Evolutionary conservation across 768 basidiomycete genomes (phyloP).

Genomic region (Tulasnella sp.): DNA sequence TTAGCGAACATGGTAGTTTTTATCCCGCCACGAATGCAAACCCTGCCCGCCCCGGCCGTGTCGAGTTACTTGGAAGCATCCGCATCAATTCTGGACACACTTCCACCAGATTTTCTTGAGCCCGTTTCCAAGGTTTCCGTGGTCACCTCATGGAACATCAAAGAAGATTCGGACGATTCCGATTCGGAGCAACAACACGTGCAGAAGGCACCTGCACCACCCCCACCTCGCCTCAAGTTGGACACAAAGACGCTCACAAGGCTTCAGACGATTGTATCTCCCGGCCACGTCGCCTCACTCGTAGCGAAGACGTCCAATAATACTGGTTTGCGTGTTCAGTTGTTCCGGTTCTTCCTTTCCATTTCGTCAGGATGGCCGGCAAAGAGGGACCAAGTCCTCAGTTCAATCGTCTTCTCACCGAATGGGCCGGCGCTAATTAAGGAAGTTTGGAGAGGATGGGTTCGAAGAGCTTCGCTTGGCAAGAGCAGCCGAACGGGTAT

Average conservation of each 20-base stretch:
- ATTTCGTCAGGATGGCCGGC: slow-evolving; percentile 60
- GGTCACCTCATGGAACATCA: background rate
- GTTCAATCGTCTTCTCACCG: slow-evolving; percentile 48
- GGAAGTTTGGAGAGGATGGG: slow-evolving; percentile 65
- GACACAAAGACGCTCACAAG: slow-evolving; percentile 63
- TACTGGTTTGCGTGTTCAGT: slow-evolving; percentile 43
- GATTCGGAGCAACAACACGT: background rate
- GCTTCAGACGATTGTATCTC: slow-evolving; percentile 54
- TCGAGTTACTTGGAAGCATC: slow-evolving; percentile 54
- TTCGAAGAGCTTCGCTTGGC: slow-evolving; percentile 61
- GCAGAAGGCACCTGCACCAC: slow-evolving; percentile 29
- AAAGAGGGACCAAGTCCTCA: slow-evolving; percentile 55
- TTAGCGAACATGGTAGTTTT: slow-evolving; percentile 70
- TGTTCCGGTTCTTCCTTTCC: slow-evolving; percentile 59
- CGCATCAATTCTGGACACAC: slow-evolving; percentile 40
- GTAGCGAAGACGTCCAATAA: slow-evolving; percentile 41
- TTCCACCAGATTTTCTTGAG: slow-evolving; percentile 24
- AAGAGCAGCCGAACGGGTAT: slow-evolving; percentile 40
- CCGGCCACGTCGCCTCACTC: slow-evolving; percentile 42
- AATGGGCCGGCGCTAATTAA: slow-evolving; percentile 55
- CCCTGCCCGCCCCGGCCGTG: slow-evolving; percentile 47
- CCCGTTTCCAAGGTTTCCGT: background rate
- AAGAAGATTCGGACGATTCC: slow-evolving; percentile 3
- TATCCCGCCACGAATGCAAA: slow-evolving; percentile 56
- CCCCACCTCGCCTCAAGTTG: slow-evolving; percentile 46